Base-by-base conservation (phyloP, 352 stramenopile species). In the Phytopythium helicoides region DNA sequence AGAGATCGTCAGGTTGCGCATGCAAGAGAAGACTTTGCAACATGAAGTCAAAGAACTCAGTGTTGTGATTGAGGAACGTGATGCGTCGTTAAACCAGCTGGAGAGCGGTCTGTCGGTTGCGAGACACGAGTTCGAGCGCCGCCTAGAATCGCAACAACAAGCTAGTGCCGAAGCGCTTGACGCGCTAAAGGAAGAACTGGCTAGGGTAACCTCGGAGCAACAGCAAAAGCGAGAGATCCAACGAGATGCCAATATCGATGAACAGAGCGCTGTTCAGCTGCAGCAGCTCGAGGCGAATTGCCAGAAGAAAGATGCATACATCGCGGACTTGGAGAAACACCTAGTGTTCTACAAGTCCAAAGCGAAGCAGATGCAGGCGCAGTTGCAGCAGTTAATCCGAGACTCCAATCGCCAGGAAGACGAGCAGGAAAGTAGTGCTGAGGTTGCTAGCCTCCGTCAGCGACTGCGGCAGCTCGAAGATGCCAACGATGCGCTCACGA, bases 281-380 rank as follows among this genome's bases (percentile, higher is more conserved):
- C 77, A 87, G 41, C 83, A 86, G 35, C 42, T 93, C 21, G 82
- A 88, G 12, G 66, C 84, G 6, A 75, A 66, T 18, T 77, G 60
- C 31, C 75, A 89, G 56, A 88, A 89, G 64, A 90, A 94, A 54
- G 77, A 90, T 62, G 81, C 87, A 58, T 94, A 92, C 66, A 92
- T 94, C 15, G 66, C 71, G 0, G 81, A 89, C 14, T 55, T 92
- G 18, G 84, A 94, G 56, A 94, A 91, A 53, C 81, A 94, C 59
- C 28, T 94, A 6, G 79, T 92, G 39, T 89, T 94, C 48, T 94
- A 91, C 78, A 92, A 94, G 52, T 76, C 79, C 16, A 94, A 94
- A 48, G 79, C 81, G 26, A 91, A 94, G 55, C 81, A 94, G 54
- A 86, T 90, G 74, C 84, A 94, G 46, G 52, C 61, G n/a, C 84